These are phyloP conservation scores for Fonsecaea erecta DNA, from an alignment of 2,329 filamentous ascomycete species.

Conservation along the genomic window DNA sequence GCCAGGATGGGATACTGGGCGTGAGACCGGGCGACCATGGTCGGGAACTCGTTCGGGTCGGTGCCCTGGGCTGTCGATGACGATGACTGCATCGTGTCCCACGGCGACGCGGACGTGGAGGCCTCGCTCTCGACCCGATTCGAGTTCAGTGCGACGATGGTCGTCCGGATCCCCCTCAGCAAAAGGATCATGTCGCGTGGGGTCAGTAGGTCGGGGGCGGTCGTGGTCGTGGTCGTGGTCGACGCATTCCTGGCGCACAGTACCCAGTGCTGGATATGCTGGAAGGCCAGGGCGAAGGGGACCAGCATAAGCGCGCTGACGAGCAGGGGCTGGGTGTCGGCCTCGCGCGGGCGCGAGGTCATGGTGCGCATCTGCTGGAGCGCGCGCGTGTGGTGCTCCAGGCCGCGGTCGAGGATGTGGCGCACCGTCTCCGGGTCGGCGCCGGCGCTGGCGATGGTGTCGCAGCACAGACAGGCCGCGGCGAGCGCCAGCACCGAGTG, in stretches of 20 bases:
- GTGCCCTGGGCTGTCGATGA: too few relatives aligned
- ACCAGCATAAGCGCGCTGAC: not conserved
- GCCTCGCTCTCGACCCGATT: not conserved
- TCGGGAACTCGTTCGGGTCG: not conserved
- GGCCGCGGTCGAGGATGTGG: not conserved
- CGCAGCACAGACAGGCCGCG: not conserved
- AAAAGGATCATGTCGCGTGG: not conserved
- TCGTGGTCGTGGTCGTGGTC: too few relatives aligned
- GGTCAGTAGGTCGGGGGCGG: not conserved
- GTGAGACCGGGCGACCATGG: not conserved
- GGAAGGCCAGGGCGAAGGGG: not conserved
- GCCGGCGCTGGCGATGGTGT: not conserved
- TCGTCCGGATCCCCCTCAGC: not conserved
- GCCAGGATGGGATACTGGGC: not conserved
- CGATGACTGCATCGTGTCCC: not conserved
- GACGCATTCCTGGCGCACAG: not conserved
- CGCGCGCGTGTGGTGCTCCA: not conserved
- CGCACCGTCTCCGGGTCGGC: not conserved
- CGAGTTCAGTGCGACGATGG: not conserved
- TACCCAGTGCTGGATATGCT: not conserved
- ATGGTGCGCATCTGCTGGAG: conserved; percentile 1
- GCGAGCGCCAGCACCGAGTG: not conserved
- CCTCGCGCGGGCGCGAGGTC: not conserved
- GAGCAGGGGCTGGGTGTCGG: not conserved
- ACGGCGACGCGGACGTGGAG: not conserved